Percentiles rank a stretch among this genome's conserved stretches.
Conservation (phyloP, 176 grass and related monocot species). For the Olyra latifolia region DNA sequence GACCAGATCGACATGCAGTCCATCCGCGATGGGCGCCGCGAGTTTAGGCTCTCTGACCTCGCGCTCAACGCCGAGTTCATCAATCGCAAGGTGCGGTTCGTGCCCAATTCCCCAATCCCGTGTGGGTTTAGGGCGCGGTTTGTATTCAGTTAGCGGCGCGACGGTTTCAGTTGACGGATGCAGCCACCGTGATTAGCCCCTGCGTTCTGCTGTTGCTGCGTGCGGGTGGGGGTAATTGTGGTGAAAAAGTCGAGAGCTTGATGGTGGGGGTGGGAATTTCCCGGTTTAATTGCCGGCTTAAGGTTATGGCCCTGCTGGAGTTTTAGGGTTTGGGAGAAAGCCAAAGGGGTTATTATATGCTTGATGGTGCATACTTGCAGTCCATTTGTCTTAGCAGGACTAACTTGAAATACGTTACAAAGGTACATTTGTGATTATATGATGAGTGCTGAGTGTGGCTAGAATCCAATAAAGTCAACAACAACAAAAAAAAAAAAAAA, state of each 20-base stretch:
- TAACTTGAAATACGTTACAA: not conserved
- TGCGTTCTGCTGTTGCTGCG: not conserved
- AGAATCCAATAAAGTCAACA: not conserved
- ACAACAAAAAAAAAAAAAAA: too few species aligned
- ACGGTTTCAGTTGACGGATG: not conserved
- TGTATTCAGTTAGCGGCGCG: not conserved
- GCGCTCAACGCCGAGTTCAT: slow-evolving; percentile 88
- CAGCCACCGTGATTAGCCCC: not conserved
- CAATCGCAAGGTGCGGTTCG: slow-evolving; percentile 63
- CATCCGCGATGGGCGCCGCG: slow-evolving; percentile 52
- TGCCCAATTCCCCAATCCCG: not conserved
- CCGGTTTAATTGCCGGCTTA: not conserved
- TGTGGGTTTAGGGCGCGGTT: not conserved
- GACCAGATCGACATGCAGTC: slow-evolving; percentile 93
- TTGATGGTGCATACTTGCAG: not conserved
- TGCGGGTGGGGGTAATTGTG: not conserved
- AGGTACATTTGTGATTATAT: not conserved
- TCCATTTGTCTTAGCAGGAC: not conserved
- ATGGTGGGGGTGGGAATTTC: not conserved
- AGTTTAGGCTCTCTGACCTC: slow-evolving; percentile 88
- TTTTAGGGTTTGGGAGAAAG: slow-evolving; percentile 10
- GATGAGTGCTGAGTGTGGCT: not conserved
- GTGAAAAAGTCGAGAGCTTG: not conserved
- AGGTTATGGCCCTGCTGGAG: not conserved
- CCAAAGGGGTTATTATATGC: not conserved